A percentile compares a stretch with the other conserved stretches of the same genome.
phyloP scores from a whole-genome alignment of 768 basidiomycete genomes.

The Cystofilobasidium bisporidii region DNA sequence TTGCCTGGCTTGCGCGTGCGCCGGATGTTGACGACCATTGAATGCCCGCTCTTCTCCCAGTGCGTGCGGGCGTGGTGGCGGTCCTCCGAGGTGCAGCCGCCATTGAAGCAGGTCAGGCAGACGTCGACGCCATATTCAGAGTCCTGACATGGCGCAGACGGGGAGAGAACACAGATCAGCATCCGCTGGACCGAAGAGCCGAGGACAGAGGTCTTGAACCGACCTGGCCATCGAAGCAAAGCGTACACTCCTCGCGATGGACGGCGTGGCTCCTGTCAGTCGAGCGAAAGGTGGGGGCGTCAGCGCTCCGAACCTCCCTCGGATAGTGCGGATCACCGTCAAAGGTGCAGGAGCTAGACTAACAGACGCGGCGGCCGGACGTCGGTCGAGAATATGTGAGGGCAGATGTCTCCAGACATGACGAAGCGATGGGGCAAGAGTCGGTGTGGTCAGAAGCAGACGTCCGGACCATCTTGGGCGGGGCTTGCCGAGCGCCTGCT shows the following conservation, averaged over 20 bases:
- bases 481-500: no score
- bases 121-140: constrained; percentile 67
- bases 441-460: no score
- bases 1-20: constrained; percentile 57
- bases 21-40: constrained; percentile 68
- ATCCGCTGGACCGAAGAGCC: not conserved
- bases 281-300: not conserved
- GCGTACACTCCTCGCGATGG: constrained; percentile 79
- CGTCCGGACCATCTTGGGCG: no score
- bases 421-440: no score
- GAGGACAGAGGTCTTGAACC: constrained; percentile 15
- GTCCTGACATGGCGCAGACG: constrained; percentile 48
- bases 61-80: constrained; percentile 65
- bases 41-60: constrained; percentile 60
- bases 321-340: no score
- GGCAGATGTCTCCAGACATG: constrained; percentile 22
- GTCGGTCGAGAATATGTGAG: constrained; percentile 24
- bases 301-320: not conserved
- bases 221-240: constrained; percentile 92
- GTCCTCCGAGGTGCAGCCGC: constrained; percentile 56
- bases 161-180: not conserved
- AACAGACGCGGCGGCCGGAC: constrained; percentile 19
- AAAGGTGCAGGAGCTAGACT: not conserved
- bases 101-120: constrained; percentile 88
- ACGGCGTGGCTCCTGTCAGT: constrained; percentile 17